Base-by-base conservation (phyloP, 2,329 filamentous ascomycete species). In the Trichoderma oligosporum region DNA sequence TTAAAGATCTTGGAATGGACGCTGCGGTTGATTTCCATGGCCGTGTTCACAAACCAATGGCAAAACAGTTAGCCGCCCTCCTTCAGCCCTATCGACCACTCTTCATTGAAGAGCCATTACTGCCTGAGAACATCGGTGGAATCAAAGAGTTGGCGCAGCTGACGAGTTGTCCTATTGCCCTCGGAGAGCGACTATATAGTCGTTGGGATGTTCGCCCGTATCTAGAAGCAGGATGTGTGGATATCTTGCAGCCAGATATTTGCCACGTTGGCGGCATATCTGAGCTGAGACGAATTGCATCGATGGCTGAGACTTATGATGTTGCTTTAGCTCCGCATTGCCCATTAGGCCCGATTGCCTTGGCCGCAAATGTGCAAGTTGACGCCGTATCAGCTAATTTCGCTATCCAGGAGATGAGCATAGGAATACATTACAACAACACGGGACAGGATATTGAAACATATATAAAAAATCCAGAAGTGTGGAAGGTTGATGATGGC, bases 21-120 rank as follows among this genome's bases (percentile, higher is more conserved):
- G 87, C 81, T 0, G 89, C 84, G 1, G 77, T 92, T 24, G 89
- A 92, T 64, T 91, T 91, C 70, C 89, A 92, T 67, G 89, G 88
- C 3, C 82, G 87, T 7, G 75, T 90, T 0, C 88, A 91, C 71
- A 87, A 86, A 60, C 85, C 87, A n/a, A 91, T 91, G 87, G 88
- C 87, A 0, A 89, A 88, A 63, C 88, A 91, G 63, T 78, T 92
- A 2, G 86, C 85, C 1, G 80, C 80, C 57, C 77, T 80, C 0
- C 76, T 91, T 0, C 86, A 87, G 60, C 86, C 86, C 0, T 79
- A 88, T 62, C 77, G 77, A 1, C 88, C 87, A 0, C 73, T 91
- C n/a, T 91, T 91, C 68, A 84, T 91, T 41, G 88, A 91, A 67
- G 87, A 91, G 62, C 87, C 87, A 0, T 73, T 90, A 2, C 77